phyloP scores from a whole-genome alignment of 106 monocot genomes.

The Posidonia australis region DNA sequence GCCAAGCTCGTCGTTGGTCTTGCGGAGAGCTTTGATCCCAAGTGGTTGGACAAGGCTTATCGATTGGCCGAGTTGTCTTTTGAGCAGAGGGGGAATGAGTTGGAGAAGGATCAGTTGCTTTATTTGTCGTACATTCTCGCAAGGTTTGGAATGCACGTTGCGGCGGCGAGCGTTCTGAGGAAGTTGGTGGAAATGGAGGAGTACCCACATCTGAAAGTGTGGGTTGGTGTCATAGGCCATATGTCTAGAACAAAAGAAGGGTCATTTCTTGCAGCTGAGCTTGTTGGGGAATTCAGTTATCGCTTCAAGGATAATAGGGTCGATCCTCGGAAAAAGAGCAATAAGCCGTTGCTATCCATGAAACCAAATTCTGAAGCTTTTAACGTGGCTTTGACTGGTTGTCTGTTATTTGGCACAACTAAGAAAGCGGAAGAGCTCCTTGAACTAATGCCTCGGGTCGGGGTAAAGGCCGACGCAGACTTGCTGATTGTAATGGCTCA shows the following conservation, averaged over 20 bases:
- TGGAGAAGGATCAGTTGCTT: conserved; percentile 62
- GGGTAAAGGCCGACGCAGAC: conserved; percentile 43
- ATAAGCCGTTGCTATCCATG: conserved; percentile 52
- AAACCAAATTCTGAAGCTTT: conserved; percentile 61
- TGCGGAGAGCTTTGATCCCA: conserved; percentile 50
- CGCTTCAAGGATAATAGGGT: conserved; percentile 74
- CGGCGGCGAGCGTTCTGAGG: conserved; percentile 59
- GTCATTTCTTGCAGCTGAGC: conserved; percentile 65
- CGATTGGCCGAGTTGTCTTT: conserved; percentile 28
- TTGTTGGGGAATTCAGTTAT: conserved; percentile 63
- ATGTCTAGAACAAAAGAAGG: conserved; percentile 55
- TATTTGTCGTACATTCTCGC: conserved; percentile 66
- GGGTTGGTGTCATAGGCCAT: conserved; percentile 53
- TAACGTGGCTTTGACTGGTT: conserved; percentile 45
- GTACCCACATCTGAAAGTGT: conserved; percentile 51
- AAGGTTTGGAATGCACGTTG: conserved; percentile 39
- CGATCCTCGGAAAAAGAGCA: conserved; percentile 68
- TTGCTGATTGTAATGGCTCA: conserved; percentile 69
- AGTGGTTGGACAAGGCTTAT: conserved; percentile 59
- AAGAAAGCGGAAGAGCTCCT: conserved; percentile 79
- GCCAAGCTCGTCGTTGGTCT: conserved; percentile 48
- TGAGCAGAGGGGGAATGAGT: conserved; percentile 27
- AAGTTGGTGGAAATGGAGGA: conserved; percentile 50
- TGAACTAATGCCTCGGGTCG: conserved; percentile 71
- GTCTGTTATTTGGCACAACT: conserved; percentile 50